Base-by-base conservation (phyloP, 768 basidiomycete genomes). In the Leccinum pellstonianum region DNA sequence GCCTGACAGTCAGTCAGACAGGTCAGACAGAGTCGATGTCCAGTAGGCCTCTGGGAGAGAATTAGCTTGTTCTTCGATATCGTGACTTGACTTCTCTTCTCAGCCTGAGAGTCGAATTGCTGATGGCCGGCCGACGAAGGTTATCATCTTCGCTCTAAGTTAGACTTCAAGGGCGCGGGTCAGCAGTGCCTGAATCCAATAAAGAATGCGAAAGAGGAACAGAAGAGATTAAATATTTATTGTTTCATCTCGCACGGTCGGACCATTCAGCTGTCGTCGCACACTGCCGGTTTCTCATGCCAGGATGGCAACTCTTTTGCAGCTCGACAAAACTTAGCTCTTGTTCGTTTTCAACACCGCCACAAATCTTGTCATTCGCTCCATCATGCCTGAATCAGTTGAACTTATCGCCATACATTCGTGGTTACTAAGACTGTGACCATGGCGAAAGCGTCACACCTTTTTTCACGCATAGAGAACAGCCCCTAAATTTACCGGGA, bases 71-170 rank as follows among this genome's bases (percentile, higher is more conserved):
- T 12, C 38, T 29, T 60, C 19, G 46, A 35, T 59, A 5, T 33
- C 21, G 11, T 17, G 23, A 19, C n/a, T 23, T 29, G 53, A 29
- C 65, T 66, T 66, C 66, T 55, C 60, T 66, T 62, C 54, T 54
- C 52, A 52, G 33, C 58, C 35, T 31, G 59, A 61, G 56, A 61
- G 57, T 50, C 48, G 46, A 62, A 58, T 52, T 52, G 53, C 27
- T 64, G 54, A 68, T 66, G 60, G 33, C 33, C 33, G 33, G 66
- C 63, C 55, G 66, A 59, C 62, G 59, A 69, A 69, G 67, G 62
- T 9, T 69, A 70, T 68, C 63, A 62, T 35, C 67, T 68, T 68
- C 67, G 53, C 49, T 67, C 9, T 19, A 57, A 66, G 66, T 63
- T 57, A 47, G 54, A 29, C 60, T 53, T 19, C 33, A 35, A 35